Base-by-base conservation (phyloP, 768 basidiomycete species). In the Leccinellum albellum region DNA sequence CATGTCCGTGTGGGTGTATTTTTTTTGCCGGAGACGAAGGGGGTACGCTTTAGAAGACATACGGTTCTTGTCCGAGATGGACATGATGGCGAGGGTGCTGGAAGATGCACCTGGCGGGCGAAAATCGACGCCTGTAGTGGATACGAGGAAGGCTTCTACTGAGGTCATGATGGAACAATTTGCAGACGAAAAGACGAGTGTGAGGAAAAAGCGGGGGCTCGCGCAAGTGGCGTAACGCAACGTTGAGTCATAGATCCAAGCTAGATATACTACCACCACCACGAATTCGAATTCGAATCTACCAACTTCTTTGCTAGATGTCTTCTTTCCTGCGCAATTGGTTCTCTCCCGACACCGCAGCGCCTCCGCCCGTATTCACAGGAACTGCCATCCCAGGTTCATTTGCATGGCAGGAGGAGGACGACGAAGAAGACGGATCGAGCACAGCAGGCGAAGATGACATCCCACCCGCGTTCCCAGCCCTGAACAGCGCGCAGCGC, bases 381-480 rank as follows among this genome's bases (percentile, higher is more conserved):
- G 46, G 28, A 2, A 26, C 26, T 14, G 28, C 61, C 0, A 54
- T 70, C 23, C 69, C 71, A 24, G 67, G 69, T 6, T 60, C 67
- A 12, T 67, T 69, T 13, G 9, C 20, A 40, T 3, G 1, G 37
- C 37, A 20, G 13, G 56, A 45, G 13, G 56, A 45, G 21, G 69
- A 59, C 9, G 76, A 79, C 17, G 68, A 72, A 0, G 68, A 78
- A 35, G 71, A 75, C 58, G 67, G 71, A 13, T 72, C 71, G 32
- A 78, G 80, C 51, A 61, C 76, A 7, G 75, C 70, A 67, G 59
- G 73, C 78, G 53, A 75, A 72, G 79, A 86, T 57, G 83, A 91
- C 62, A 63, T 64, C 13, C 85, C 90, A 7, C 90, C 91, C 12
- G 82, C 85, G 1, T 93, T 93, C 68, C 91, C 91, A 24, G 81